Percentiles rank a stretch among this genome's conserved stretches.
phyloP scores from a whole-genome alignment of 441 rosid genomes.

The Adansonia grandidieri region DNA sequence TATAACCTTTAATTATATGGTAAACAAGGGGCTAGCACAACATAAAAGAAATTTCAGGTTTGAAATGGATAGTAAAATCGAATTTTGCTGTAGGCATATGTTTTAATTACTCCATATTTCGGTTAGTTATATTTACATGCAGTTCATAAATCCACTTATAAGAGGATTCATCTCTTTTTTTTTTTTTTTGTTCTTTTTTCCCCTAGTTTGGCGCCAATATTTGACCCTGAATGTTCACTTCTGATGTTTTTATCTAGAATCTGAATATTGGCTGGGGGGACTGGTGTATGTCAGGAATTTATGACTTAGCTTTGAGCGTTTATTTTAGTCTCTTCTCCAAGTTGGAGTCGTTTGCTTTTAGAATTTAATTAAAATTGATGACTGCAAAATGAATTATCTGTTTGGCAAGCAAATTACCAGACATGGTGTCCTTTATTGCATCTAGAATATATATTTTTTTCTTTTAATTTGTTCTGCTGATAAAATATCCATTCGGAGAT shows the following conservation, averaged over 20 bases:
- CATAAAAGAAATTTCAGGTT: neutral
- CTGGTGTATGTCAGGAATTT: neutral
- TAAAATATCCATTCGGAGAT: neutral
- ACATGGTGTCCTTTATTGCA: neutral
- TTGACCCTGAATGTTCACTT: neutral
- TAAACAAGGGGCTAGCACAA: neutral
- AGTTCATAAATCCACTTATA: constrained; percentile 1
- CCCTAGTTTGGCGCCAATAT: neutral
- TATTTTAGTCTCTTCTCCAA: constrained; percentile 12
- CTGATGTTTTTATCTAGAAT: neutral
- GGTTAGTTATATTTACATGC: neutral
- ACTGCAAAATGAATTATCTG: constrained; percentile 8
- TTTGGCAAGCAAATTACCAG: neutral
- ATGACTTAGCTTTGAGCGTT: neutral
- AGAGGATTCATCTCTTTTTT: neutral
- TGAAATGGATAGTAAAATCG: neutral
- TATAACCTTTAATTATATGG: neutral
- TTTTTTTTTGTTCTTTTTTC: neutral
- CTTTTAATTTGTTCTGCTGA: neutral
- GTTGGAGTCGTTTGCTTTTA: neutral
- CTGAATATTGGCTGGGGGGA: neutral
- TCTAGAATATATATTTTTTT: neutral
- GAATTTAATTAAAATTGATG: neutral
- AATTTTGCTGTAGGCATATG: neutral
- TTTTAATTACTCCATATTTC: neutral